Evolutionary conservation across 1,284 basidiomycete species (phyloP).

Genomic region (Ganoderma leucocontextum): DNA sequence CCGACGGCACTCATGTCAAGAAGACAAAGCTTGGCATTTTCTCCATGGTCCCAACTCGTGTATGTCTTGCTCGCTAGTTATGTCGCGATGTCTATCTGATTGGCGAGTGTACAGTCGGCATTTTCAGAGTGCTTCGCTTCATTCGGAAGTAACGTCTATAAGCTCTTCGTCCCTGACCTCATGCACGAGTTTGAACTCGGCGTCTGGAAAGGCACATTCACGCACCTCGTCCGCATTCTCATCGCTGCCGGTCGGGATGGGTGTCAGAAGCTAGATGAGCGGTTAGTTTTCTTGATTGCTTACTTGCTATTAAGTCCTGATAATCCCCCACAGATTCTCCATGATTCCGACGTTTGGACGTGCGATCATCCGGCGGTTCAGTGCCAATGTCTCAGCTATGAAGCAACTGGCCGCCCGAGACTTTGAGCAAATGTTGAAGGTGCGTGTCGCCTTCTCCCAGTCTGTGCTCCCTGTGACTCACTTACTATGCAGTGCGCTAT

Average conservation of each 20-base stretch:
- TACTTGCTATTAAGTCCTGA: no score
- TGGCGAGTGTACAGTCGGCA: no score
- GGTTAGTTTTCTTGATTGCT: constrained; percentile 21
- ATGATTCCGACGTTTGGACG: constrained; percentile 40
- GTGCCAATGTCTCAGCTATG: constrained; percentile 37
- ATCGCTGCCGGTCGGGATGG: constrained; percentile 12
- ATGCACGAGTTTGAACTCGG: constrained; percentile 51
- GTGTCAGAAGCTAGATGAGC: constrained; percentile 23
- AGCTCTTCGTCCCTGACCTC: constrained; percentile 45
- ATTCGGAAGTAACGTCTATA: constrained; percentile 41
- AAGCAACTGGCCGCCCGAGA: constrained; percentile 41
- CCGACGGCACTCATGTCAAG: background rate
- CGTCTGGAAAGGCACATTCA: constrained; percentile 39
- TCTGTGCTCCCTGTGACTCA: no score
- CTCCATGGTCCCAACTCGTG: background rate
- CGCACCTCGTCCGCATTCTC: constrained; percentile 21
- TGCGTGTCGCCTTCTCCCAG: no score
- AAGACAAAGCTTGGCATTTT: background rate
- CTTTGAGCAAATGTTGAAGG: constrained; percentile 43
- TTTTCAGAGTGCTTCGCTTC: constrained; percentile 34
- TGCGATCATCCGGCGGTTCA: constrained; percentile 38
- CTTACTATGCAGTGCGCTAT: constrained; percentile 39
- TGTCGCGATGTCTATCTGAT: no score
- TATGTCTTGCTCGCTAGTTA: no score
- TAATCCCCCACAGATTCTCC: constrained; percentile 31